phyloP scores from a whole-genome alignment of 371 early-diverging fungal species.

The Haplosporangium sp. region DNA sequence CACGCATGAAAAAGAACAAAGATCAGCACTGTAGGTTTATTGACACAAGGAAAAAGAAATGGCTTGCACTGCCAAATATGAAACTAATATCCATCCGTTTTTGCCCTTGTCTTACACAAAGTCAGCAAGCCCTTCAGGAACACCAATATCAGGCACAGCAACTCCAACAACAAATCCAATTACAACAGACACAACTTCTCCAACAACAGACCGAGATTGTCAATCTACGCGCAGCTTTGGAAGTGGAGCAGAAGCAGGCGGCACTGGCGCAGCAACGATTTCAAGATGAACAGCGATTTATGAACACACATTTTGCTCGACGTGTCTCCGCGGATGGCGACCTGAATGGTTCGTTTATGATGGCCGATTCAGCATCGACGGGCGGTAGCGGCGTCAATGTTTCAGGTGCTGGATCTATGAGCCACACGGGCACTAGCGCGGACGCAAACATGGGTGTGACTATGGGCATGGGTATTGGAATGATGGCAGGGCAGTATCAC shows the following conservation, averaged over 20 bases:
- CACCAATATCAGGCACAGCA: slow-evolving; percentile 30
- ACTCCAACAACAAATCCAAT: slow-evolving; percentile 41
- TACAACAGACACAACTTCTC: slow-evolving; percentile 46
- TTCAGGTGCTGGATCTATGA: background rate
- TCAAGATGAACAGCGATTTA: slow-evolving; percentile 35
- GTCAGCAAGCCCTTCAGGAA: slow-evolving; percentile 35
- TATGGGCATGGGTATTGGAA: background rate
- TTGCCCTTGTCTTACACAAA: background rate
- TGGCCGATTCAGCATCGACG: slow-evolving; percentile 16
- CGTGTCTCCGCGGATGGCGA: slow-evolving; percentile 45
- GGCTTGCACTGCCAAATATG: background rate
- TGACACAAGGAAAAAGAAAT: background rate
- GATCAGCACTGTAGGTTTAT: slow-evolving; percentile 18
- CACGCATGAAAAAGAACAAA: slow-evolving; percentile 31
- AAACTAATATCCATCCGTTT: background rate
- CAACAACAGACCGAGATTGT: slow-evolving; percentile 53
- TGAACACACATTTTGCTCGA: slow-evolving; percentile 21
- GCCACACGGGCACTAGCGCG: background rate
- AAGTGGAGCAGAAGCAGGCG: slow-evolving; percentile 41
- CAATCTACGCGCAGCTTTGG: slow-evolving; percentile 33
- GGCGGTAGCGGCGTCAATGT: background rate
- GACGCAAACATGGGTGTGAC: background rate
- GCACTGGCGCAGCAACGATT: slow-evolving; percentile 23
- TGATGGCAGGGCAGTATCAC: no score
- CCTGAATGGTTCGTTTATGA: slow-evolving; percentile 30